phyloP scores from a whole-genome alignment of 495 filamentous ascomycete genomes.

The Aspergillus campestris region DNA sequence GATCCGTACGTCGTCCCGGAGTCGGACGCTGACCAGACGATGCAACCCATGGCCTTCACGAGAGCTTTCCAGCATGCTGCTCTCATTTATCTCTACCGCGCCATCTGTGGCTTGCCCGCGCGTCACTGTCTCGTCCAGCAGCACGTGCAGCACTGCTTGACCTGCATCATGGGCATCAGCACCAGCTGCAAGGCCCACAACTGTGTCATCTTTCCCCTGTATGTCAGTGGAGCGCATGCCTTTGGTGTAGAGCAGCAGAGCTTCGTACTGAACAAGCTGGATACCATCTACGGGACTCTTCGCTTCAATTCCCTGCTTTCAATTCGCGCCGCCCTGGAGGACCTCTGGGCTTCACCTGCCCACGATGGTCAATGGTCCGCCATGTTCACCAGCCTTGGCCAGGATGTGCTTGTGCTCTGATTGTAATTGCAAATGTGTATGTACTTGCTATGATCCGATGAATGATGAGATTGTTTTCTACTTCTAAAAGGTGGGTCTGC shows the following conservation, averaged over 20 bases:
- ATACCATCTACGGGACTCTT: conserved; percentile 8
- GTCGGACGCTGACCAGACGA: conserved; percentile 3
- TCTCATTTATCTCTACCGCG: conserved; percentile 13
- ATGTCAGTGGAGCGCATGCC: conserved; percentile 12
- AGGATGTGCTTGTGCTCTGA: conserved; percentile 12
- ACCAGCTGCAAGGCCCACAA: conserved; percentile 10
- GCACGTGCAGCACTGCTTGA: conserved; percentile 10
- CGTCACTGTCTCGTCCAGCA: conserved; percentile 13
- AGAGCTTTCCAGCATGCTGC: conserved; percentile 13
- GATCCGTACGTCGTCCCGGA: conserved; percentile 2
- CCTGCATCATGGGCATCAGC: conserved; percentile 11
- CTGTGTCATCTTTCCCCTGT: conserved; percentile 14
- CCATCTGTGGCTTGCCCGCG: conserved; percentile 11
- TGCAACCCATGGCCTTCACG: conserved; percentile 10
- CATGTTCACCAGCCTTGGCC: conserved; percentile 10
- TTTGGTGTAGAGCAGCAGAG: conserved; percentile 9
- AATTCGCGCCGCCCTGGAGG: conserved; percentile 9
- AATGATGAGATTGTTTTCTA: too few species aligned
- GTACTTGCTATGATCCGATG: too few species aligned
- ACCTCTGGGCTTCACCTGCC: conserved; percentile 2
- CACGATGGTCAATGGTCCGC: conserved; percentile 10
- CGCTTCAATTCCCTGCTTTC: conserved; percentile 10
- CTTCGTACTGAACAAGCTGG: conserved; percentile 8
- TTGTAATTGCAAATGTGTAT: background rate
- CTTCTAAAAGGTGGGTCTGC: too few species aligned